Percentiles rank a stretch among this genome's conserved stretches.
These are phyloP conservation scores for Ustilago vetiveriae DNA, from an alignment of 1,284 basidiomycete genomes.

Conservation along the genomic window DNA sequence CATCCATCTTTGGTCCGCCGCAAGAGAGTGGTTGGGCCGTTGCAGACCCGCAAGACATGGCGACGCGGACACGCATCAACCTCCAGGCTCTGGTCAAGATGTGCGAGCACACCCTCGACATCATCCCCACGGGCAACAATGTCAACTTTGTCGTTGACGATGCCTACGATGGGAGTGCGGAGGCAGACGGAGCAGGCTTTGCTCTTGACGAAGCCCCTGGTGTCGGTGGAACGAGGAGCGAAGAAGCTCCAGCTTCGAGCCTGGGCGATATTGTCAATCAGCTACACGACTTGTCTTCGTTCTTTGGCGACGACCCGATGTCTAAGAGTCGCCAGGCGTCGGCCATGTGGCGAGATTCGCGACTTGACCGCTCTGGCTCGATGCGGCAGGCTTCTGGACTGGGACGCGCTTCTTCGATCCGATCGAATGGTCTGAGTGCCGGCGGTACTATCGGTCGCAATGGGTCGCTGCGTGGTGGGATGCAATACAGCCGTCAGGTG, in stretches of 20 bases:
- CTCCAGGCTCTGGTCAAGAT: constrained; percentile 58
- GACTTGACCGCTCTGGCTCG: constrained; percentile 31
- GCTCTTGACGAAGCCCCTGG: constrained; percentile 38
- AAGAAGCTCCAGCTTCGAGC: constrained; percentile 21
- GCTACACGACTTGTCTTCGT: constrained; percentile 62
- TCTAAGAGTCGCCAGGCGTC: constrained; percentile 35
- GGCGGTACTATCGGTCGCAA: constrained; percentile 8
- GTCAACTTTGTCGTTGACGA: constrained; percentile 61
- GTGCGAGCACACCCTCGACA: constrained; percentile 59
- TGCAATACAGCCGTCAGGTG: constrained; percentile 18
- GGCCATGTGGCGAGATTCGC: constrained; percentile 48
- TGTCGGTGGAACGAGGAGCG: constrained; percentile 17
- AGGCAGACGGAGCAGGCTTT: constrained; percentile 26
- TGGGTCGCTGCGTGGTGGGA: constrained; percentile 16
- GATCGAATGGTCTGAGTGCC: constrained; percentile 18
- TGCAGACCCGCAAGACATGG: constrained; percentile 56
- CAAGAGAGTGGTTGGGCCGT: constrained; percentile 62
- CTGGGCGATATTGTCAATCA: constrained; percentile 62
- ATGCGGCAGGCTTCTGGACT: constrained; percentile 29
- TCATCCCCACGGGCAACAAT: constrained; percentile 49
- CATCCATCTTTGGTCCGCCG: constrained; percentile 57
- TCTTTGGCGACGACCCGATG: constrained; percentile 62
- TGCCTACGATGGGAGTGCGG: constrained; percentile 33
- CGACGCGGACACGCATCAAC: constrained; percentile 58
- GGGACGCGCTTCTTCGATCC: constrained; percentile 13